Conservation (phyloP, 129 eudicot species). For the Tagetes erecta region DNA sequence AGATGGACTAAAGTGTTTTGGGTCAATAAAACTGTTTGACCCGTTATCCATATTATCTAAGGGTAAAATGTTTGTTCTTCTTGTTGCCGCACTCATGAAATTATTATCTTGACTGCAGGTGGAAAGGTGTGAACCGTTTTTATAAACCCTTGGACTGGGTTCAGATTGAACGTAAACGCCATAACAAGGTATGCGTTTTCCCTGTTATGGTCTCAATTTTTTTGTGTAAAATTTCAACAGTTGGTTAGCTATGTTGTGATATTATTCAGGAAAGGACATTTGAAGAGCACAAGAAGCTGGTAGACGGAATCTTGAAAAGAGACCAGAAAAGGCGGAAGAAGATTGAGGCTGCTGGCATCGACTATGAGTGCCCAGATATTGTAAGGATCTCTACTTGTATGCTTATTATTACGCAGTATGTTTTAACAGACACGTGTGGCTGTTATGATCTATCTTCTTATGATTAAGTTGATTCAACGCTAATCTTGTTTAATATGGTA, state of each 20-base stretch:
- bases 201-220: neutral
- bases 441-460: neutral
- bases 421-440: neutral
- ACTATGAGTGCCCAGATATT: slow-evolving; percentile 72
- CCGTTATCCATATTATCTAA: neutral
- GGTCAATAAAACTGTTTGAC: too few relatives aligned
- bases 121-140: slow-evolving; percentile 82
- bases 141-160: slow-evolving; percentile 73
- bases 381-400: slow-evolving; percentile 44
- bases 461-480: neutral
- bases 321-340: slow-evolving; percentile 67
- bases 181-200: slow-evolving; percentile 56
- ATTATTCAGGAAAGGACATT: slow-evolving; percentile 64
- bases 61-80: neutral
- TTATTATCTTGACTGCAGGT: slow-evolving; percentile 39
- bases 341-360: slow-evolving; percentile 90
- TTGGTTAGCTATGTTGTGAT: slow-evolving; percentile 1
- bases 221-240: neutral
- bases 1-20: too few relatives aligned
- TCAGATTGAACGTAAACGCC: slow-evolving; percentile 63
- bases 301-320: slow-evolving; percentile 61
- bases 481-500: neutral
- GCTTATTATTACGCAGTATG: neutral
- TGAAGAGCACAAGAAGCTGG: slow-evolving; percentile 72
- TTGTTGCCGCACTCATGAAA: neutral